These are phyloP conservation scores for Mycogone perniciosa DNA, from an alignment of 2,329 filamentous ascomycete species.

Conservation along the genomic window DNA sequence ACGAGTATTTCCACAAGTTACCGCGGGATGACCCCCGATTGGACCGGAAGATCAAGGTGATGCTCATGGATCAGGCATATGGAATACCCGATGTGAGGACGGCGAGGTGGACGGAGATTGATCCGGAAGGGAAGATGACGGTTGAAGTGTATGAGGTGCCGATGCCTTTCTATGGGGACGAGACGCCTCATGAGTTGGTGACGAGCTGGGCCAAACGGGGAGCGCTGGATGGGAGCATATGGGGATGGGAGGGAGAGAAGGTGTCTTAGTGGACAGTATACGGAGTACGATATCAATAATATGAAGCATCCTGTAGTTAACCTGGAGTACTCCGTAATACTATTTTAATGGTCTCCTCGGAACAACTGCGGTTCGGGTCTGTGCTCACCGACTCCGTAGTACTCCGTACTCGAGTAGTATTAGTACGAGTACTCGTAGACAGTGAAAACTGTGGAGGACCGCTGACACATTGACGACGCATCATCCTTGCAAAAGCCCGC, in stretches of 20 bases:
- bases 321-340: no score
- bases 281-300: no score
- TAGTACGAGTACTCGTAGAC: no score
- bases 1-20: conserved; percentile 33
- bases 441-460: no score
- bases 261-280: conserved; percentile 11
- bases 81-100: conserved; percentile 21
- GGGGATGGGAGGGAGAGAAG: conserved; percentile 26
- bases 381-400: no score
- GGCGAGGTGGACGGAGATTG: conserved; percentile 28
- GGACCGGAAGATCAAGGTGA: conserved; percentile 23
- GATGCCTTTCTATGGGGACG: conserved; percentile 33
- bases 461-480: no score
- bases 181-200: conserved; percentile 30
- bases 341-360: no score
- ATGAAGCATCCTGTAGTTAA: no score
- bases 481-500: no score
- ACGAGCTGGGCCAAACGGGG: conserved; percentile 35
- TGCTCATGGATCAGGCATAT: conserved; percentile 26
- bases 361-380: no score
- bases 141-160: conserved; percentile 36
- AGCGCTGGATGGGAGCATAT: conserved; percentile 35
- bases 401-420: no score
- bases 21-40: conserved; percentile 23
- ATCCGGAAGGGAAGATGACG: conserved; percentile 31